A percentile compares a stretch with the other conserved stretches of the same genome.
Evolutionary conservation across 768 basidiomycete species (phyloP).

Genomic region (Serendipita sp.): DNA sequence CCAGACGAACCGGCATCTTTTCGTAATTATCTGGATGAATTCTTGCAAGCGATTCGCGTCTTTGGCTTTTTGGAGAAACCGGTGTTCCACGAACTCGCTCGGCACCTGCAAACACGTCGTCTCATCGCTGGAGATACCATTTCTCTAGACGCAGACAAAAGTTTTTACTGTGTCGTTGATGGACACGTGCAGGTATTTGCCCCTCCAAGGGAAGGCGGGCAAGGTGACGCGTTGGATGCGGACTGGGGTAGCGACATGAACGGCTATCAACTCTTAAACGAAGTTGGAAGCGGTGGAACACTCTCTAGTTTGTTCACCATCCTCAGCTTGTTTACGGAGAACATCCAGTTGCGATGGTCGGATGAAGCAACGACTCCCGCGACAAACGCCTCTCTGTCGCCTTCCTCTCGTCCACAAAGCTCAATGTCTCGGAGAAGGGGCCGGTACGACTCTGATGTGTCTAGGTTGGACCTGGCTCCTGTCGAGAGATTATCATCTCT

Average conservation of each 20-base stretch:
- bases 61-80: conserved; percentile 98
- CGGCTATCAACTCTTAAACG: conserved; percentile 89
- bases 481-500: neutral
- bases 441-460: conserved; percentile 40
- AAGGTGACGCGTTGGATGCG: conserved; percentile 51
- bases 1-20: conserved; percentile 51
- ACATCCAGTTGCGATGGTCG: conserved; percentile 84
- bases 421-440: neutral
- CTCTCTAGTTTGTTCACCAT: conserved; percentile 94
- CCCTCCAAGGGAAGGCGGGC: conserved; percentile 30
- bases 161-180: conserved; percentile 96
- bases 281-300: conserved; percentile 90
- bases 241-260: conserved; percentile 55
- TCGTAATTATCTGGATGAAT: conserved; percentile 95
- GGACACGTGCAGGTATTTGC: conserved; percentile 93
- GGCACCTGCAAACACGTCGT: conserved; percentile 89
- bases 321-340: conserved; percentile 88
- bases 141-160: conserved; percentile 78
- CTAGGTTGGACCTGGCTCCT: conserved; percentile 32
- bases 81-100: conserved; percentile 71
- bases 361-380: conserved; percentile 21
- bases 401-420: neutral
- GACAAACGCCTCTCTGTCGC: neutral
- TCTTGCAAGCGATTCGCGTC: conserved; percentile 86
- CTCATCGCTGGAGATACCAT: conserved; percentile 91